Evolutionary conservation across 139 green algal species (phyloP).

Genomic region (Coelastrella sp.): DNA sequence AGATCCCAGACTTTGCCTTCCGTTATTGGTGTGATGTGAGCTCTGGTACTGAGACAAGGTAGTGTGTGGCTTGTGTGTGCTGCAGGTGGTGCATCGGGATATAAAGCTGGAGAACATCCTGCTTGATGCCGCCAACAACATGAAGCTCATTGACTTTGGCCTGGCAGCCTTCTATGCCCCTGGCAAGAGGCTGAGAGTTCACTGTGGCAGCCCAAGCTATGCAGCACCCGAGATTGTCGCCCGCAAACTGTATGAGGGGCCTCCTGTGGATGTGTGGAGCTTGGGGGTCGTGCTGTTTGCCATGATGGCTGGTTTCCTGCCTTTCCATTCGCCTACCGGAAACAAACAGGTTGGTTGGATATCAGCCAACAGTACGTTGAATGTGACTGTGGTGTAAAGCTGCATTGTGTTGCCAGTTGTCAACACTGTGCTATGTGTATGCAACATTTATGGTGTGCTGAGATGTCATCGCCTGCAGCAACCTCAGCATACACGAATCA

Average conservation of each 20-base stretch:
- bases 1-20: no score
- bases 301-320: conserved; percentile 85
- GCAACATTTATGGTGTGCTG: no score
- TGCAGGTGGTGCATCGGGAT: conserved; percentile 78
- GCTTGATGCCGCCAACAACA: conserved; percentile 67
- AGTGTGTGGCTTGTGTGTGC: no score
- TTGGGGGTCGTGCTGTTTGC: conserved; percentile 91
- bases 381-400: no score
- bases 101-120: conserved; percentile 96
- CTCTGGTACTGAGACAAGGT: no score
- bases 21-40: no score
- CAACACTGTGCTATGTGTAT: no score
- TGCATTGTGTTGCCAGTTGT: no score
- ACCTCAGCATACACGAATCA: no score
- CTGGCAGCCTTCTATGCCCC: conserved; percentile 71
- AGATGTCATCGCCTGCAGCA: no score
- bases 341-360: conserved; percentile 63
- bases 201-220: conserved; percentile 76
- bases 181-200: conserved; percentile 70
- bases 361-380: no score
- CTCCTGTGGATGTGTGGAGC: conserved; percentile 84
- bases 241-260: conserved; percentile 71
- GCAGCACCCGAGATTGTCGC: conserved; percentile 78
- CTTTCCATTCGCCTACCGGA: conserved; percentile 79
- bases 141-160: conserved; percentile 88